Evolutionary conservation across 208 protist genomes (phyloP), one percentile per base, ranked within the genome.

Genomic region (Crithidia bombi): DNA sequence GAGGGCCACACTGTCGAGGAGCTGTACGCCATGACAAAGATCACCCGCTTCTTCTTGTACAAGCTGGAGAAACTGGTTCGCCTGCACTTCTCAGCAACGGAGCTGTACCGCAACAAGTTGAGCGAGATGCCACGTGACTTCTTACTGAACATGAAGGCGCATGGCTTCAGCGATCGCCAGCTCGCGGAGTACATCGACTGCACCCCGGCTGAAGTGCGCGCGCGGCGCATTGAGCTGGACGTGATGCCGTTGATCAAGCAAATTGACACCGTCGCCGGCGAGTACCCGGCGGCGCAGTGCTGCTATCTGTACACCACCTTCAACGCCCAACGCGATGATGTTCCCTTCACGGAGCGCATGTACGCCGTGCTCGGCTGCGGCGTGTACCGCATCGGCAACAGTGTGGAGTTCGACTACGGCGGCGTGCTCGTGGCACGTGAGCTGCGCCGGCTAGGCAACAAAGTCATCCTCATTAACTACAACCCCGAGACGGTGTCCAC

Each of bases 401-500:
- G 84, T 54, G 98, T 99, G 32, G 97, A 99, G 86, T 99, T 99
- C 77, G 98, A 99, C 83, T 99, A 97, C 90, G 98, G 97, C 77
- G 97, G 95, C 57, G 98, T 99, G 26, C 85, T 90, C 44, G 97
- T 98, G 64, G 86, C 98, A 19, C 84, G 96, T 52, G 95, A 98
- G 67, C 86, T 99, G 55, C 83, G 92, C 32, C 84, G 87, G 26
- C 79, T 99, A 23, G 98, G 96, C 36, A 84, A 97, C 73, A 93
- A 95, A 69, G 95, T 98, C 9, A 97, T 99, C 69, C 96, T 99
- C 82, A 97, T 99, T 77, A 99, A 99, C 91, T 99, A 98, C 89
- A 99, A 99, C 87, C 98, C 98, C 25, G 98, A 99, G 77, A 99
- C 98, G 14, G 98, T 99, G n/a, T 97, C 91, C 17, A 99, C 98